phyloP scores from a whole-genome alignment of 768 basidiomycete genomes.

The Clavulina sp. region DNA sequence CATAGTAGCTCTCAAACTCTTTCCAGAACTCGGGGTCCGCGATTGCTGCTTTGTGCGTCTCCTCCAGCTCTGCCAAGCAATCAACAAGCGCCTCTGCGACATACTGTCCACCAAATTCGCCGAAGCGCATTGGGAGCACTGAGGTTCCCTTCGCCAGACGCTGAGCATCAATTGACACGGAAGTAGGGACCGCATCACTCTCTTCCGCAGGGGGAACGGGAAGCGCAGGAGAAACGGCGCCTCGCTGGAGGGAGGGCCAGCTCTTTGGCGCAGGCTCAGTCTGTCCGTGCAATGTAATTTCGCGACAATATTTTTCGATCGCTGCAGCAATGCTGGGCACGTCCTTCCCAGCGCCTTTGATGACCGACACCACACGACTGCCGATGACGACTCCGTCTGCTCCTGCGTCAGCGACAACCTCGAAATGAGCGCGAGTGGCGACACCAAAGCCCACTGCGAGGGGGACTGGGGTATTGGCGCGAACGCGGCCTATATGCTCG shows the following conservation, averaged over 20 bases:
- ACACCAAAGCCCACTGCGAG: constrained; percentile 96
- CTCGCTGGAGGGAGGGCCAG: constrained; percentile 6
- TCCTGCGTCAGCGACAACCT: constrained; percentile 67
- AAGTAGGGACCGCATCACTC: constrained; percentile 16
- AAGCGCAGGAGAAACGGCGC: constrained; percentile 7
- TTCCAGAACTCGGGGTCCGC: constrained; percentile 83
- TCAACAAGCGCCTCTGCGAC: constrained; percentile 95
- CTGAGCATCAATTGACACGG: constrained; percentile 17
- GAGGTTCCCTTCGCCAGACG: constrained; percentile 14
- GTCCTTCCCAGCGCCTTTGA: constrained; percentile 42
- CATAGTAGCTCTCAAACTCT: constrained; percentile 73
- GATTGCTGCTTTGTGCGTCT: constrained; percentile 73
- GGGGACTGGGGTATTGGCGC: constrained; percentile 58
- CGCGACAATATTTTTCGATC: constrained; percentile 58
- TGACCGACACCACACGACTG: constrained; percentile 62
- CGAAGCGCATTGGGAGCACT: constrained; percentile 68
- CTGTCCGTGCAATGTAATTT: constrained; percentile 35
- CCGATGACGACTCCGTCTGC: constrained; percentile 94
- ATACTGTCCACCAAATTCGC: constrained; percentile 92
- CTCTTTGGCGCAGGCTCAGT: constrained; percentile 5
- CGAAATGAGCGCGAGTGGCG: constrained; percentile 75
- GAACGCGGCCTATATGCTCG: constrained; percentile 67
- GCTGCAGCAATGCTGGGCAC: constrained; percentile 24
- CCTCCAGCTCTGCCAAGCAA: constrained; percentile 72
- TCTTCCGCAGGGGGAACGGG: constrained; percentile 13